A percentile compares a stretch with the other conserved stretches of the same genome.
phyloP scores from a whole-genome alignment of 306 rosid genomes.

The Acmispon strigosus region DNA sequence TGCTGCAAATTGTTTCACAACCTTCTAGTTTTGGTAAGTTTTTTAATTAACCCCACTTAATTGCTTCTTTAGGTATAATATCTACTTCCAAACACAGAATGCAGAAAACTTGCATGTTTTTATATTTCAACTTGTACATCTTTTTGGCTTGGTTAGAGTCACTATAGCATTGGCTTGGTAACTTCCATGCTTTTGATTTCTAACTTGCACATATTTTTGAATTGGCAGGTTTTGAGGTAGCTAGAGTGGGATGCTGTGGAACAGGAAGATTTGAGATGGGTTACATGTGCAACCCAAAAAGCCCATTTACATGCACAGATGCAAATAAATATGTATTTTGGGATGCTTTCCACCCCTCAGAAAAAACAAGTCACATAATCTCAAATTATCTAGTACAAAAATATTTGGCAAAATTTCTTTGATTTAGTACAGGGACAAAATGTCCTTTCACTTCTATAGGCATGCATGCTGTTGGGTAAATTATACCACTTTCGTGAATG shows the following conservation, averaged over 20 bases:
- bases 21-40: conserved; percentile 46
- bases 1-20: conserved; percentile 24
- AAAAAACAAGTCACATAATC: conserved; percentile 29
- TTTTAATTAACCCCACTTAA: not conserved
- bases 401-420: conserved; percentile 16
- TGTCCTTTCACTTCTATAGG: not conserved
- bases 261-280: conserved; percentile 41
- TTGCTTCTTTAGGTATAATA: not conserved
- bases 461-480: not conserved
- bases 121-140: no score
- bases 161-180: no score
- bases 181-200: no score
- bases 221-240: conserved; percentile 34
- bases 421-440: not conserved
- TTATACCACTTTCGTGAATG: not conserved
- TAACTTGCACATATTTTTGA: no score
- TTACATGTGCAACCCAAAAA: conserved; percentile 24
- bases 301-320: conserved; percentile 32
- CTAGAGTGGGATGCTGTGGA: conserved; percentile 33
- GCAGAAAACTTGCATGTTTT: no score
- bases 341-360: conserved; percentile 52
- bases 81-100: not conserved
- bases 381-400: conserved; percentile 14
- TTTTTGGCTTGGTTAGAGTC: no score
- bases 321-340: conserved; percentile 42